These are phyloP conservation scores for Tricholoma matsutake DNA, from an alignment of 768 basidiomycete species.

Conservation along the genomic window DNA sequence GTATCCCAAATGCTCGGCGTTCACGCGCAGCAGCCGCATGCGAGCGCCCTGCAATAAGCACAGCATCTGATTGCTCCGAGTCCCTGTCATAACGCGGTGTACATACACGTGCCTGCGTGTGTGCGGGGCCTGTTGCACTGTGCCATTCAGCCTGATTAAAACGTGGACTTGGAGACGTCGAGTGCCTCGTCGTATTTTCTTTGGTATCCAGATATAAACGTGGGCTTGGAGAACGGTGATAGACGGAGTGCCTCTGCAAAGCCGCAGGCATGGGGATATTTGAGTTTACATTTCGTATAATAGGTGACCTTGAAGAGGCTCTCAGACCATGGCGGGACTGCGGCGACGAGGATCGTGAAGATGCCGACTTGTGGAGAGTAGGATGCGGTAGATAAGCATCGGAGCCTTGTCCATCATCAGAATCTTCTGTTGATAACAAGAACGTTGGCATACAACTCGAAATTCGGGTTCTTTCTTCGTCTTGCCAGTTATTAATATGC, in stretches of 20 bases:
- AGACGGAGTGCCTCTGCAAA: constrained; percentile 28
- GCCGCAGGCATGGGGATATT: constrained; percentile 19
- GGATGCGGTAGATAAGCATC: background rate
- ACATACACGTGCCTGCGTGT: background rate
- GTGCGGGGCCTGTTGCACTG: background rate
- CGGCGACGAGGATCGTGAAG: constrained; percentile 7
- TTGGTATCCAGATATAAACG: constrained; percentile 4
- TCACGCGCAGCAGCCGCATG: constrained; percentile 41
- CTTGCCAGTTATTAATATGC: background rate
- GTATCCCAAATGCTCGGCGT: constrained; percentile 50
- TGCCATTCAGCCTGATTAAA: background rate
- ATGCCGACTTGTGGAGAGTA: background rate
- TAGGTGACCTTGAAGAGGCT: constrained; percentile 27
- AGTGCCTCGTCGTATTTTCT: background rate
- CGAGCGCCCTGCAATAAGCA: constrained; percentile 19
- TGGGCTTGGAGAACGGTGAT: constrained; percentile 17
- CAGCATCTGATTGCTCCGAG: constrained; percentile 14
- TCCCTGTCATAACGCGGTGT: background rate
- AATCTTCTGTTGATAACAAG: constrained; percentile 16
- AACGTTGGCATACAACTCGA: constrained; percentile 22
- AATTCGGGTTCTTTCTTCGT: constrained; percentile 22
- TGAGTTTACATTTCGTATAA: constrained; percentile 19
- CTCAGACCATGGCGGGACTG: constrained; percentile 3
- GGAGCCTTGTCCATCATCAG: constrained; percentile 4
- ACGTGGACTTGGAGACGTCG: background rate